Evolutionary conservation across 306 rosid species (phyloP).

Genomic region (Gastrolobium villosum): DNA sequence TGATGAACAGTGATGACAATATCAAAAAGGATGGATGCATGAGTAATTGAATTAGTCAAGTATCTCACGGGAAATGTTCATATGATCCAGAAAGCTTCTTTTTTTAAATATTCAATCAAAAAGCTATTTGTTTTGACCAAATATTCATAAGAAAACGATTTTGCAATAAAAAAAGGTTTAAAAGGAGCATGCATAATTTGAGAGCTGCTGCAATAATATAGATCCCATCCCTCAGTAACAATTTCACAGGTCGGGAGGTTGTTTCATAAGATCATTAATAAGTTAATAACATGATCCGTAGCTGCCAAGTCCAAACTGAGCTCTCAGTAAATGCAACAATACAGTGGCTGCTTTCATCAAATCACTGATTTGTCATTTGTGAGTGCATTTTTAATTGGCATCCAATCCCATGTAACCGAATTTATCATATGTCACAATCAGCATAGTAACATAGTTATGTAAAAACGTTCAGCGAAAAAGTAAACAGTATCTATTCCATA

Average conservation of each 20-base stretch:
- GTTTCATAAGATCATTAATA: neutral
- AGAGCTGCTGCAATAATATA: slow-evolving; percentile 31
- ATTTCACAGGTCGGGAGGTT: neutral
- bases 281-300: neutral
- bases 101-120: slow-evolving; percentile 9
- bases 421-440: slow-evolving; percentile 21
- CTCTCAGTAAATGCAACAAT: slow-evolving; percentile 20
- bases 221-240: slow-evolving; percentile 29
- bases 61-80: neutral
- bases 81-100: slow-evolving; percentile 17
- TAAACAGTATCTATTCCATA: neutral
- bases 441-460: neutral
- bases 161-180: neutral
- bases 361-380: neutral
- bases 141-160: slow-evolving; percentile 8
- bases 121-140: slow-evolving; percentile 11
- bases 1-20: slow-evolving; percentile 1
- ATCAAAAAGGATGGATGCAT: slow-evolving; percentile 15
- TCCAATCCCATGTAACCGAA: slow-evolving; percentile 7
- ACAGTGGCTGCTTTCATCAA: neutral
- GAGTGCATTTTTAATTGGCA: neutral
- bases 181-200: neutral
- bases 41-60: slow-evolving; percentile 15
- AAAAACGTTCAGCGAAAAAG: neutral
- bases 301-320: neutral